phyloP scores from a whole-genome alignment of 768 basidiomycete genomes.

The Podaxis sp. region DNA sequence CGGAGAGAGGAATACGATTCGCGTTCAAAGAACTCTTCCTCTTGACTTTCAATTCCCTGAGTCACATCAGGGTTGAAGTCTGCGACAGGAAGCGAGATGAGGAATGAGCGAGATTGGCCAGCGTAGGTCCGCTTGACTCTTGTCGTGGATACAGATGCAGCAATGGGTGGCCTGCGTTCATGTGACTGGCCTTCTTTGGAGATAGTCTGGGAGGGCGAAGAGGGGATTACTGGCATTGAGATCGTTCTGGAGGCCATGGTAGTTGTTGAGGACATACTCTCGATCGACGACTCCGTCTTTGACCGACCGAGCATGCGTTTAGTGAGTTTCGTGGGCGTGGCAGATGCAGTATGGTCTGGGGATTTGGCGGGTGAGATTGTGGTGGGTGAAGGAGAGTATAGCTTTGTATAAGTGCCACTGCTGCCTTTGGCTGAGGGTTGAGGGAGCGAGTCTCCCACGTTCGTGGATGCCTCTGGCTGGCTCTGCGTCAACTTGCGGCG shows the following conservation, averaged over 20 bases:
- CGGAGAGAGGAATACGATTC: constrained; percentile 79
- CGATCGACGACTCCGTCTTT: constrained; percentile 58
- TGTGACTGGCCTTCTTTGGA: constrained; percentile 8
- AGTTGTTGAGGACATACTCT: constrained; percentile 23
- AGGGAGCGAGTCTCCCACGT: not conserved
- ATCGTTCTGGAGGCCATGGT: constrained; percentile 31
- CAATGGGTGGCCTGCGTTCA: constrained; percentile 22
- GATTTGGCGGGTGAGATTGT: constrained; percentile 28
- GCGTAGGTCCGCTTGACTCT: constrained; percentile 66
- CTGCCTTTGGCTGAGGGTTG: no score
- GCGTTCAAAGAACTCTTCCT: constrained; percentile 53
- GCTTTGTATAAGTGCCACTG: not conserved
- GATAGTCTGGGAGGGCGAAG: constrained; percentile 24
- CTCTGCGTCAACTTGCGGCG: not conserved
- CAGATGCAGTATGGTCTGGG: constrained; percentile 15
- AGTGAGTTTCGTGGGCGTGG: constrained; percentile 45
- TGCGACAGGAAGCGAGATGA: constrained; percentile 55
- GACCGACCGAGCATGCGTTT: constrained; percentile 75
- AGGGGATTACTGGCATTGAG: constrained; percentile 36
- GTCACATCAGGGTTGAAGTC: constrained; percentile 23
- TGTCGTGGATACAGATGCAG: constrained; percentile 27
- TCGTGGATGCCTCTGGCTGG: not conserved
- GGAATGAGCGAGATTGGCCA: constrained; percentile 77
- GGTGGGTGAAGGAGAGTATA: constrained; percentile 34
- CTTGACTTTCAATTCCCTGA: constrained; percentile 31